Evolutionary conservation across 495 filamentous ascomycete genomes (phyloP).

Genomic region (Tirmania nivea): DNA sequence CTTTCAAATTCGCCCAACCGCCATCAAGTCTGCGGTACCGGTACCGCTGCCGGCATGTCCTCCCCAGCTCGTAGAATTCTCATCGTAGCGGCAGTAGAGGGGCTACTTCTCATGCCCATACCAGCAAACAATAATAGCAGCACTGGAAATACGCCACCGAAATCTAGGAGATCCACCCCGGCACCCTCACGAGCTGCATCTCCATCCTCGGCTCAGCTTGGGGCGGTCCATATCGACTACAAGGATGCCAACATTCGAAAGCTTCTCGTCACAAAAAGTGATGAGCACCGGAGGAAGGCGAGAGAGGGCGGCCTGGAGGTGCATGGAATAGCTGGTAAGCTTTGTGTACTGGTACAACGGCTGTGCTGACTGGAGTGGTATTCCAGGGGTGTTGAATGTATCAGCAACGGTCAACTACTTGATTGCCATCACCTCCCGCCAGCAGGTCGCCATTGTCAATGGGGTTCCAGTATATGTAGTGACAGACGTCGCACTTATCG

Average conservation of each 20-base stretch:
- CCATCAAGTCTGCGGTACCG: too few species aligned
- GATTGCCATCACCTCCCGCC: slow-evolving; percentile 56
- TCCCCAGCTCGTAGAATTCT: slow-evolving; percentile 54
- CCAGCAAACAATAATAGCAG: slow-evolving; percentile 23
- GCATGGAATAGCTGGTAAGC: slow-evolving; percentile 67
- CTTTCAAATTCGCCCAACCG: too few species aligned
- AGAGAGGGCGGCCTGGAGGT: slow-evolving; percentile 37
- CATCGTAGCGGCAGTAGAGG: slow-evolving; percentile 66
- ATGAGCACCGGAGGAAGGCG: slow-evolving; percentile 6
- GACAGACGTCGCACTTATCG: slow-evolving; percentile 70
- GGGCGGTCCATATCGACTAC: slow-evolving; percentile 48
- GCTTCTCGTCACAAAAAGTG: slow-evolving; percentile 18
- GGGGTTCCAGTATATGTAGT: slow-evolving; percentile 56
- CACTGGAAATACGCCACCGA: slow-evolving; percentile 23
- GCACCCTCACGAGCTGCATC: slow-evolving; percentile 10
- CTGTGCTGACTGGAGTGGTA: neutral
- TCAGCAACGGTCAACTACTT: slow-evolving; percentile 54
- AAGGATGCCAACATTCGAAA: slow-evolving; percentile 37
- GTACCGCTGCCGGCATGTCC: slow-evolving; percentile 25
- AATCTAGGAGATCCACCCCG: neutral
- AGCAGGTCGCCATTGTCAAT: slow-evolving; percentile 73
- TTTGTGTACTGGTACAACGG: too few species aligned
- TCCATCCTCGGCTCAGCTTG: neutral
- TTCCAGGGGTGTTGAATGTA: slow-evolving; percentile 46
- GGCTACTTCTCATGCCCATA: slow-evolving; percentile 59